Evolutionary conservation across 2,329 filamentous ascomycete species (phyloP), one percentile per base, ranked within the genome.

Genomic region (Xylariaceae sp.): DNA sequence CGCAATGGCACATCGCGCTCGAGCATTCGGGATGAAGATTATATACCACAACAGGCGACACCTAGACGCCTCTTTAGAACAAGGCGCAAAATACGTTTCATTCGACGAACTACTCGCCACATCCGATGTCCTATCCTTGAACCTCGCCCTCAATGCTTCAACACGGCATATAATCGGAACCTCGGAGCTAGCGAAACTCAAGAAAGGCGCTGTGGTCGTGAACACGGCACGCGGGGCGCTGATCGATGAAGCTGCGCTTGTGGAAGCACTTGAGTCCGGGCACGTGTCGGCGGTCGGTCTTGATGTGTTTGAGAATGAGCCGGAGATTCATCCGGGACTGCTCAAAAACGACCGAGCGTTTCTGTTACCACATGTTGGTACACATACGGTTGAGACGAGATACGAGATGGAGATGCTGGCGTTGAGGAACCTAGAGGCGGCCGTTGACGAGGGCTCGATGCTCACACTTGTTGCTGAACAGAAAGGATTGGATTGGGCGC

Each of bases 351-450:
- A 77, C 5, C 75, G 81, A 56, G 83, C 84, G 1, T 71, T 87
- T 50, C 70, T 88, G 16, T 68, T 88, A 41, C 86, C 86, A 34
- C 86, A 89, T 62, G 79, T 89, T 71, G 86, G 86, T 0, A 89
- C 84, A 0, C 82, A 77, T 69, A 87, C 83, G 0, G 69, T 76
- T 10, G 85, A 88, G 73, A 75, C 68, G 10, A 54, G 63, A 46
- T 57, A 60, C 28, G 64, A 62, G 22, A 71, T 78, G 77, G 31
- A 76, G 73, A 58, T 79, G 45, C 54, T 81, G 46, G 71, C 73
- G 34, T 69, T 76, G 45, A 71, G 74, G 60, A 77, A 78, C 34
- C 56, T 86, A 64, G 76, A 76, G 62, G 75, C 70, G 31, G 81
- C 77, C 6, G 73, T 86, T 38, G 75, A 83, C 61, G 74, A 78